phyloP scores from a whole-genome alignment of 176 grass and related monocot species.

The Cocos nucifera region DNA sequence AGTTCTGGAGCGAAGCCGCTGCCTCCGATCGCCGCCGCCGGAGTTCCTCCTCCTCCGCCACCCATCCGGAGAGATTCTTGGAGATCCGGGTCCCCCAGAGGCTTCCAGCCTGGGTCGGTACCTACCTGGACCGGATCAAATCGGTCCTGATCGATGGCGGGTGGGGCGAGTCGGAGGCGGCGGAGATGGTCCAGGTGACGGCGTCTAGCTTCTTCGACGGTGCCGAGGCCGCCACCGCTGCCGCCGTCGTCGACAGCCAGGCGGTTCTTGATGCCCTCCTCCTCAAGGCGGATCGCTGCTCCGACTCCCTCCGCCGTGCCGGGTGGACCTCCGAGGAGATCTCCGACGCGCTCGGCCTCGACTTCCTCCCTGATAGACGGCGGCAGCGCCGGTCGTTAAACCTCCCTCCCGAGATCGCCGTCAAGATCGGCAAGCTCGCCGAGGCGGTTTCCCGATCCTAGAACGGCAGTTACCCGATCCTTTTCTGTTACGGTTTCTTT shows the following conservation, averaged over 20 bases:
- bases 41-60: neutral
- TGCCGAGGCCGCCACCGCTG: neutral
- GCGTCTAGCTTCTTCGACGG: neutral
- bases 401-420: slow-evolving; percentile 56
- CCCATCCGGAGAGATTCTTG: slow-evolving; percentile 21
- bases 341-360: slow-evolving; percentile 38
- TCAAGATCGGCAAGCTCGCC: slow-evolving; percentile 39
- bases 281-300: slow-evolving; percentile 45
- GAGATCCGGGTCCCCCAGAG: slow-evolving; percentile 7
- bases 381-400: slow-evolving; percentile 26
- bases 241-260: slow-evolving; percentile 8
- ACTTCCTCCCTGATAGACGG: slow-evolving; percentile 14
- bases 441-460: slow-evolving; percentile 30
- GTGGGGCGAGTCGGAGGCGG: slow-evolving; percentile 45
- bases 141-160: slow-evolving; percentile 36
- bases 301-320: slow-evolving; percentile 34
- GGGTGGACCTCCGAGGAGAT: slow-evolving; percentile 73
- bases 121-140: slow-evolving; percentile 33
- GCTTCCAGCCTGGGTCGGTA: slow-evolving; percentile 35
- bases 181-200: slow-evolving; percentile 43
- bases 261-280: slow-evolving; percentile 15
- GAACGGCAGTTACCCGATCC: too few relatives aligned
- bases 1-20: slow-evolving; percentile 65
- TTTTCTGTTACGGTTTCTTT: too few relatives aligned
- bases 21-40: slow-evolving; percentile 25